phyloP scores from a whole-genome alignment of 192 early-diverging fungal genomes.

The Gryganskiella cystojenkinii region DNA sequence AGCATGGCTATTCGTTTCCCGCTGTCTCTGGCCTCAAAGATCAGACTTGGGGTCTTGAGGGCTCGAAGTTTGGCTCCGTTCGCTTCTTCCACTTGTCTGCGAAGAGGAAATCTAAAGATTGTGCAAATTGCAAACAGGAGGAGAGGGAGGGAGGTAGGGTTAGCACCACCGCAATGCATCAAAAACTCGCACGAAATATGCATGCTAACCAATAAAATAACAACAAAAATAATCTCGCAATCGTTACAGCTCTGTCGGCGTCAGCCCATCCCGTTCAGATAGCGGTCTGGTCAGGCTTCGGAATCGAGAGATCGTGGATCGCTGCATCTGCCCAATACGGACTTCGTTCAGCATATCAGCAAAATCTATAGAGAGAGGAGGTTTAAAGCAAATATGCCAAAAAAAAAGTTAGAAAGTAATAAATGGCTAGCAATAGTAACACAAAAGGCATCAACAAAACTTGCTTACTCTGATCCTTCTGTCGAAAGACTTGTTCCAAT shows the following conservation, averaged over 20 bases:
- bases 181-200: neutral
- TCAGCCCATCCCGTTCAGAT: conserved; percentile 61
- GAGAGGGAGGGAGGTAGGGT: no score
- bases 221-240: conserved; percentile 3
- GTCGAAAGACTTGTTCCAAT: conserved; percentile 85
- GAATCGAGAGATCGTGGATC: conserved; percentile 61
- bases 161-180: neutral
- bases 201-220: neutral
- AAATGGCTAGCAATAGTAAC: neutral
- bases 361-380: conserved; percentile 59
- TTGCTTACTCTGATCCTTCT: conserved; percentile 73
- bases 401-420: neutral
- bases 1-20: conserved; percentile 42
- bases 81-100: conserved; percentile 80
- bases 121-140: no score
- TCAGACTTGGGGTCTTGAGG: conserved; percentile 56
- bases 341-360: conserved; percentile 88
- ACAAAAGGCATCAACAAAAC: neutral
- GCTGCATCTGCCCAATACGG: conserved; percentile 74
- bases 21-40: conserved; percentile 62
- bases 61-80: conserved; percentile 67
- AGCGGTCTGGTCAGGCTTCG: conserved; percentile 59
- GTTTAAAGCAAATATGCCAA: neutral
- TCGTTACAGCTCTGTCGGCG: conserved; percentile 79
- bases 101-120: conserved; percentile 70